Evolutionary conservation across 176 grass and related monocot species (phyloP).

Genomic region (Oryza meyeriana): DNA sequence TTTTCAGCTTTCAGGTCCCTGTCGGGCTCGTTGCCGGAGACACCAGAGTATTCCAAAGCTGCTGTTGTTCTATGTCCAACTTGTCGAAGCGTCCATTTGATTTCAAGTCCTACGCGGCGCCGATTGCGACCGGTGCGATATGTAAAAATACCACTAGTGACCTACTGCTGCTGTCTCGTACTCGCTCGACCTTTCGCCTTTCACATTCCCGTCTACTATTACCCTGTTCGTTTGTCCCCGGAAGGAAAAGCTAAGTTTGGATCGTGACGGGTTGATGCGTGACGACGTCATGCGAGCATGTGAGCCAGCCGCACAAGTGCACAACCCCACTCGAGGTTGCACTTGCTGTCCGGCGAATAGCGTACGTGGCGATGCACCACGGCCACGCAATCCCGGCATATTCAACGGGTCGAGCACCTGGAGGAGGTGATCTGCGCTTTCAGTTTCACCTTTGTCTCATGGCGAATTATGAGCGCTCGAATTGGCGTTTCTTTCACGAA

Average conservation of each 20-base stretch:
- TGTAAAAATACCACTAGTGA: neutral
- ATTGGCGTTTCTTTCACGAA: neutral
- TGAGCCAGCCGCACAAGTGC: no score
- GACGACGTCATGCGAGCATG: neutral
- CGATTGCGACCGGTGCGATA: conserved; percentile 4
- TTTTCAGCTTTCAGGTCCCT: conserved; percentile 15
- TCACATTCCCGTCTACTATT: neutral
- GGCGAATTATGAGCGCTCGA: neutral
- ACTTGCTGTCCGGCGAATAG: neutral
- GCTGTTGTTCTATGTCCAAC: neutral
- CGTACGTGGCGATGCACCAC: neutral
- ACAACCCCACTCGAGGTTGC: neutral
- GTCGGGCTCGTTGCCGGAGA: neutral
- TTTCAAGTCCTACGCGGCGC: neutral
- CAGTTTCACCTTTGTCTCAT: neutral
- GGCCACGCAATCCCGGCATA: neutral
- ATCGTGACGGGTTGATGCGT: neutral
- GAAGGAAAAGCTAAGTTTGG: neutral
- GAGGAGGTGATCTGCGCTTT: neutral
- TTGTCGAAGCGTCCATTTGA: neutral
- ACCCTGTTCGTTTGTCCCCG: neutral
- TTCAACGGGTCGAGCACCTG: neutral
- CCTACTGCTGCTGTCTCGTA: neutral
- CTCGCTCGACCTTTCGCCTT: neutral
- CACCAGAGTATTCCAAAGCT: neutral